Conservation (phyloP, 2,329 filamentous ascomycete species). For the Akanthomyces dipterigenus region DNA sequence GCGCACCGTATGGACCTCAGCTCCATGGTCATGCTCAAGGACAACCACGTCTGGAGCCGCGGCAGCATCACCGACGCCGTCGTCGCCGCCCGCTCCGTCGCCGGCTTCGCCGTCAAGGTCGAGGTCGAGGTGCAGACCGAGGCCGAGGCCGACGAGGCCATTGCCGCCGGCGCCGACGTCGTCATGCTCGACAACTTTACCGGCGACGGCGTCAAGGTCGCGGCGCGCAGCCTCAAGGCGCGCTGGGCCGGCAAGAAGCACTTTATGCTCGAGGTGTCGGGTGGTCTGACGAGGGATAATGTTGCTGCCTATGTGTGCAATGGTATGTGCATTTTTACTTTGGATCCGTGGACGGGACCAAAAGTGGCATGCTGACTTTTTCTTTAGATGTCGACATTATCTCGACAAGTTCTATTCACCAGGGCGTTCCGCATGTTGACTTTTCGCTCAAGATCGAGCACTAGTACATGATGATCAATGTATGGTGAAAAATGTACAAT, state of each 20-base stretch:
- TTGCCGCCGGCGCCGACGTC: constrained; percentile 84
- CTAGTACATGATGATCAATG: constrained; percentile 17
- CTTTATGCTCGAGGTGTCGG: constrained; percentile 87
- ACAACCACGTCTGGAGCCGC: constrained; percentile 94
- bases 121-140: constrained; percentile 93
- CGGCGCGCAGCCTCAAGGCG: constrained; percentile 69
- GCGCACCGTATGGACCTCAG: constrained; percentile 85
- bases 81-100: constrained; percentile 71
- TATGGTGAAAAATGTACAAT: constrained; percentile 13
- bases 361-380: neutral
- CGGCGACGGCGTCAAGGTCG: constrained; percentile 66
- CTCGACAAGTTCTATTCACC: constrained; percentile 93
- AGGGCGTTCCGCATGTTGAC: constrained; percentile 88
- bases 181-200: constrained; percentile 98
- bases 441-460: constrained; percentile 83
- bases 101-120: constrained; percentile 86
- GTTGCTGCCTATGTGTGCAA: constrained; percentile 73
- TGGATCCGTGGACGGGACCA: neutral
- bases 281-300: constrained; percentile 80
- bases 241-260: constrained; percentile 68
- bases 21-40: constrained; percentile 98
- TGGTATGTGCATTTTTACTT: constrained; percentile 38
- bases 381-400: constrained; percentile 80
- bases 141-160: constrained; percentile 84
- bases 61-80: constrained; percentile 84